Evolutionary conservation across 2,329 filamentous ascomycete genomes (phyloP), one percentile per base, ranked within the genome.

Genomic region (Chaetomium sp.): DNA sequence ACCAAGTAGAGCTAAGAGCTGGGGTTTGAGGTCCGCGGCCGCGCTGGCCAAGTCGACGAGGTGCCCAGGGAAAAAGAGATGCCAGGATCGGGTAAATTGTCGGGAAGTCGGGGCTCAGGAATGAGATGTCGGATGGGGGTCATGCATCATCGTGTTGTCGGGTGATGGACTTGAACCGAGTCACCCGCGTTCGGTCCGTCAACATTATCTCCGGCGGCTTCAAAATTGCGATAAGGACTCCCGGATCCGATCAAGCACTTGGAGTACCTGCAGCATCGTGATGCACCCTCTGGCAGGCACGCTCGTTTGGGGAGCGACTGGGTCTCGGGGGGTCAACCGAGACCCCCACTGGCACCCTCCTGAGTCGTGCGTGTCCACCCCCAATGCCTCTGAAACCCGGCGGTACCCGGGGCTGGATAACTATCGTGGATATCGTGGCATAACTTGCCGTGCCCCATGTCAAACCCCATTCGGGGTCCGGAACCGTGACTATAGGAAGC

Each of bases 321-420:
- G 51, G 55, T 16, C 55, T 9, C 23, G 55, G 55, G 56, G 56
- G 56, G 56, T 49, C 56, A 47, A 12, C 6, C 8, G 12, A 21
- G 7, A 27, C 56, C 38, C 56, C 38, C 56, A 57, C 56, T 56
- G 25, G 3, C 42, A 38, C 19, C 35, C 4, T 31, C 13, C 29
- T 23, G 33, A 16, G 47, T 60, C 31, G 31, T 51, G 31, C 29
- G 29, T 27, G 19, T 54, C 31, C 16, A 29, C 12, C 6, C 49
- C 62, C 62, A 55, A 54, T 8, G 25, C 62, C 62, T 60, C 9
- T 6, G 50, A 51, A 56, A 56, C 38, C 62, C 62, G 62, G 25
- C 23, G 19, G 42, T 60, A 64, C 42, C 57, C 62, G 62, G 27
- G 21, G 25, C n/a, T n/a, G n/a, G n/a, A n/a, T n/a, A n/a, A n/a